Percentiles rank a stretch among this genome's conserved stretches.
phyloP scores from a whole-genome alignment of 2,329 filamentous ascomycete species.

The Cyphellophora europaea region DNA sequence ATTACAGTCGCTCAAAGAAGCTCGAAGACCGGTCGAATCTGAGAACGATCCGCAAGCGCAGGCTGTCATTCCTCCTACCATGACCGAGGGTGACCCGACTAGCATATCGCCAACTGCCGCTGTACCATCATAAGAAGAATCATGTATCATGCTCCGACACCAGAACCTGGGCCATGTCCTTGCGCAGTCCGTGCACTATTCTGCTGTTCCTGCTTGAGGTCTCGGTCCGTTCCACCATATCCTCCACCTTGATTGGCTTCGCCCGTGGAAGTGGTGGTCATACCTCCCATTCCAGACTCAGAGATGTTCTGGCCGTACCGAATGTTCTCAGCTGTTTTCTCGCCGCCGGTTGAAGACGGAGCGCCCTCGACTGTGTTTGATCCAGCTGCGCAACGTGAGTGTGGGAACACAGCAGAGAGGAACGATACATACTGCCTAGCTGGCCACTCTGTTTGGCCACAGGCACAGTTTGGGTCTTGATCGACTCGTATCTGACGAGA shows the following conservation, averaged over 20 bases:
- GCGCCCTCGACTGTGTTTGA: conserved; percentile 8
- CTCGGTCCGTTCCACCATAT: conserved; percentile 32
- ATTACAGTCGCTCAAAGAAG: conserved; percentile 71
- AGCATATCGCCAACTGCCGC: background rate
- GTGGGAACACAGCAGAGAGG: conserved; percentile 4
- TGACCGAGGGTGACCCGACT: conserved; percentile 20
- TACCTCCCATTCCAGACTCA: conserved; percentile 46
- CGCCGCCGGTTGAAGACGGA: conserved; percentile 18
- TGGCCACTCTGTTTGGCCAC: conserved; percentile 48
- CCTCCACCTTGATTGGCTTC: conserved; percentile 29
- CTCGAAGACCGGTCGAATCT: conserved; percentile 56
- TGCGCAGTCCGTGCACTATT: conserved; percentile 35
- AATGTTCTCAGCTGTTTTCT: conserved; percentile 42
- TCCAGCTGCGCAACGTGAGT: conserved; percentile 8
- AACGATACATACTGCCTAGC: conserved; percentile 38
- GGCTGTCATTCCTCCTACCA: conserved; percentile 21
- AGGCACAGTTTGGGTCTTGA: conserved; percentile 38
- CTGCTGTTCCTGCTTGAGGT: conserved; percentile 24
- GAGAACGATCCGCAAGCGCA: conserved; percentile 16
- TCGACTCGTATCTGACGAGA: conserved; percentile 46
- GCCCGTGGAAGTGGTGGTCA: conserved; percentile 34
- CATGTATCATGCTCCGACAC: conserved; percentile 41
- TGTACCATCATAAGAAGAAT: background rate
- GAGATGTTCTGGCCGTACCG: conserved; percentile 48
- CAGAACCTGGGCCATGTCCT: conserved; percentile 46